Conservation (phyloP, 305 asterid genomes). For the Fraxinus sp. region DNA sequence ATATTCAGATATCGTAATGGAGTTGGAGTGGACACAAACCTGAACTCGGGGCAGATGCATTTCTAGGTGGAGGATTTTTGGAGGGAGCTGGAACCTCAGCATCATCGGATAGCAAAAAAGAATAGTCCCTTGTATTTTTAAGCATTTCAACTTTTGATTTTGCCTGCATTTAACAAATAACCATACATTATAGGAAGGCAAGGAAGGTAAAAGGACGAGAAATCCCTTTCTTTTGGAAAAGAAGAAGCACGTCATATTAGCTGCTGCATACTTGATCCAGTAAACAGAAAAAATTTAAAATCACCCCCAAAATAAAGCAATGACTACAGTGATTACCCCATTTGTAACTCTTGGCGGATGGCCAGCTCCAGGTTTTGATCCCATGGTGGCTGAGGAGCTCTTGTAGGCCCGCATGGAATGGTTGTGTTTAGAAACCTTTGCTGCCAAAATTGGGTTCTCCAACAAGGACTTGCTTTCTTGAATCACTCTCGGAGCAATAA, state of each 20-base stretch:
- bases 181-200: constrained; percentile 2
- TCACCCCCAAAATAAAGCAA: neutral
- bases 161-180: constrained; percentile 42
- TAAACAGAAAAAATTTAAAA: neutral
- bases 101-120: constrained; percentile 83
- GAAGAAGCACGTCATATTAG: neutral
- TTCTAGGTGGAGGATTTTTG: constrained; percentile 51
- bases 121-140: constrained; percentile 83
- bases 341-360: constrained; percentile 44
- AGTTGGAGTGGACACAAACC: constrained; percentile 52
- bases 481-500: constrained; percentile 89
- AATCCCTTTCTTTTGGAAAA: neutral
- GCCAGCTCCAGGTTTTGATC: constrained; percentile 44
- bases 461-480: constrained; percentile 89
- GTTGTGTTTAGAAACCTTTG: constrained; percentile 45
- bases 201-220: neutral
- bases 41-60: constrained; percentile 49
- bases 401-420: constrained; percentile 49
- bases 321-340: constrained; percentile 46
- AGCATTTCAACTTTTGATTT: constrained; percentile 62
- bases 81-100: constrained; percentile 60
- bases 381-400: constrained; percentile 44
- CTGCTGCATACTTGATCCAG: neutral
- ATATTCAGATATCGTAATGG: constrained; percentile 28
- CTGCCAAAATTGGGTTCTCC: constrained; percentile 78